These are phyloP conservation scores for Noccaea bulbosa DNA, from an alignment of 345 rosid species.

Conservation along the genomic window DNA sequence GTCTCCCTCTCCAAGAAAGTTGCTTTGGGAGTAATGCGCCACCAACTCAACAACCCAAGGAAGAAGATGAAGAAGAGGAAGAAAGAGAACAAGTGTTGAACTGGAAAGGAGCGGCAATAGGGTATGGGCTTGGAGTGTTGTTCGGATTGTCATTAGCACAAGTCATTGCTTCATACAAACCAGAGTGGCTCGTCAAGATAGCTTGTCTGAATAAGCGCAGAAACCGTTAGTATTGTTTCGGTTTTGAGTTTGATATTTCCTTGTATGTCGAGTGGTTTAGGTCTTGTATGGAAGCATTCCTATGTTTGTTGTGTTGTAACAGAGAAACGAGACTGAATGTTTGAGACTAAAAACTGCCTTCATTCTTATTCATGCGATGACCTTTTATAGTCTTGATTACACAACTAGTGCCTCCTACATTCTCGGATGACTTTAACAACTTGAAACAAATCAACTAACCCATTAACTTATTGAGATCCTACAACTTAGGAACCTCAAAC, in stretches of 20 bases:
- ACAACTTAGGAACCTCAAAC: too few relatives aligned
- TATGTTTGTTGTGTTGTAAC: slow-evolving; percentile 3
- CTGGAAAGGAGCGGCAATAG: slow-evolving; percentile 21
- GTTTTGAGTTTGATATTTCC: neutral
- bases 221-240: neutral
- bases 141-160: slow-evolving; percentile 9
- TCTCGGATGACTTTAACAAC: too few relatives aligned
- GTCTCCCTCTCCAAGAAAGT: too few relatives aligned
- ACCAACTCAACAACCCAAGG: neutral
- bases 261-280: too few relatives aligned
- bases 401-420: too few relatives aligned
- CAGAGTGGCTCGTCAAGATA: neutral
- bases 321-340: too few relatives aligned
- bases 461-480: too few relatives aligned
- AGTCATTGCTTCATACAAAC: neutral
- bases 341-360: too few relatives aligned
- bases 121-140: slow-evolving; percentile 13
- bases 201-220: neutral
- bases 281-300: neutral
- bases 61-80: neutral
- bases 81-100: neutral
- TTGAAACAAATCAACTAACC: too few relatives aligned
- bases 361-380: too few relatives aligned
- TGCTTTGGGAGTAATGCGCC: neutral
- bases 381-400: too few relatives aligned